Percentiles rank a stretch among this genome's conserved stretches.
Conservation (phyloP, 176 grass and related monocot genomes). For the Cenchrus fungigraminus region DNA sequence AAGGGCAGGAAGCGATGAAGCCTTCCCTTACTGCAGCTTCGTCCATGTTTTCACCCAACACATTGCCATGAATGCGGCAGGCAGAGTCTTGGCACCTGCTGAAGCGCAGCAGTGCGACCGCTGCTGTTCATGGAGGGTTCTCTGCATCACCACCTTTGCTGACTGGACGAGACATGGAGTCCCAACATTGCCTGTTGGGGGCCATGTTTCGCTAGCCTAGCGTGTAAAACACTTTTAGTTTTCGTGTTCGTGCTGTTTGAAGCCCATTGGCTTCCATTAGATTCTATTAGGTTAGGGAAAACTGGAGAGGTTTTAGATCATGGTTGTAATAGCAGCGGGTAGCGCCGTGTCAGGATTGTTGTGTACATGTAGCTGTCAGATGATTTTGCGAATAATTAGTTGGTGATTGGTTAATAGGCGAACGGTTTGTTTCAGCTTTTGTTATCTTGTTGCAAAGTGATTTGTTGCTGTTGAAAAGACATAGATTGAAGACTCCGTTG, state of each 20-base stretch:
- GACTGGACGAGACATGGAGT: conserved; percentile 37
- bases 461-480: background rate
- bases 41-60: conserved; percentile 3
- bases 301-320: background rate
- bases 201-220: conserved; percentile 18
- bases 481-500: too few relatives aligned
- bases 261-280: conserved; percentile 63
- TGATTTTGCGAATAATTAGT: conserved; percentile 9
- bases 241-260: conserved; percentile 13
- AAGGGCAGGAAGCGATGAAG: conserved; percentile 51
- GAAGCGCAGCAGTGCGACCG: background rate
- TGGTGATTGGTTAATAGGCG: background rate
- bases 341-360: background rate
- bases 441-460: background rate
- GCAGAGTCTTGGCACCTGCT: conserved; percentile 12
- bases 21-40: background rate
- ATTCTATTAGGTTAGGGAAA: conserved; percentile 37
- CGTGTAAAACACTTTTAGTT: conserved; percentile 39
- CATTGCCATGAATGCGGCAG: background rate
- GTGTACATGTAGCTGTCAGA: conserved; percentile 39
- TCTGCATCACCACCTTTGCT: conserved; percentile 12
- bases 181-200: conserved; percentile 24
- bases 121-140: background rate
- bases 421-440: background rate
- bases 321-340: conserved; percentile 39